Percentiles rank a stretch among this genome's conserved stretches.
Evolutionary conservation across 192 early-diverging fungal genomes (phyloP).

Genomic region (Phycomyces blakesleeanus): DNA sequence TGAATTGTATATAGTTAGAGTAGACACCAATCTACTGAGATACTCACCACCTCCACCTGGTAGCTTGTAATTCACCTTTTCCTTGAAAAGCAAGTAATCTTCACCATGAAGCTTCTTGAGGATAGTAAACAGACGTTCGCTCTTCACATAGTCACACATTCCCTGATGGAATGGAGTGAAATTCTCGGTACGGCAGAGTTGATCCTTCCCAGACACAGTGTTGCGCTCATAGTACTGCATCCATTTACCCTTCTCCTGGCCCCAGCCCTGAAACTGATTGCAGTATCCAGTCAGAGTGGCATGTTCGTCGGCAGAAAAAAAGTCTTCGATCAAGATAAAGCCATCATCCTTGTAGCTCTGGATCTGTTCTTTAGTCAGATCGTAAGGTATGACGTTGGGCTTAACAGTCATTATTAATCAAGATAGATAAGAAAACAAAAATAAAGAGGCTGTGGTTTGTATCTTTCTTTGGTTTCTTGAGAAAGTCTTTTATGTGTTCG

Average conservation of each 20-base stretch:
- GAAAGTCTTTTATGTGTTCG: too few relatives aligned
- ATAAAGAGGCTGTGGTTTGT: too few relatives aligned
- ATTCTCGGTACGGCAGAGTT: conserved; percentile 60
- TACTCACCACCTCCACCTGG: conserved; percentile 49
- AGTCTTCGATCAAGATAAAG: conserved; percentile 54
- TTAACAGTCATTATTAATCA: too few relatives aligned
- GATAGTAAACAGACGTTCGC: conserved; percentile 41
- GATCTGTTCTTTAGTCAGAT: conserved; percentile 46
- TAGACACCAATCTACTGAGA: not conserved
- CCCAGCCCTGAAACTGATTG: conserved; percentile 48
- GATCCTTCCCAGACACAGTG: conserved; percentile 37
- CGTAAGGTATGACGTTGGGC: conserved; percentile 26
- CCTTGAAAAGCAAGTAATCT: conserved; percentile 57
- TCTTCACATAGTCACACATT: conserved; percentile 43
- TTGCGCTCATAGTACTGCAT: conserved; percentile 65
- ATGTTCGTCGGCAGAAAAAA: conserved; percentile 47
- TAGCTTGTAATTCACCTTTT: conserved; percentile 61
- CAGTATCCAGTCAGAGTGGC: conserved; percentile 41
- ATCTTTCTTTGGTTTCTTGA: too few relatives aligned
- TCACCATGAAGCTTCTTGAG: conserved; percentile 50
- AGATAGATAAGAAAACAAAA: too few relatives aligned
- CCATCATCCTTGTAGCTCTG: conserved; percentile 44
- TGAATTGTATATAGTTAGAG: too few relatives aligned
- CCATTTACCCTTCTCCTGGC: conserved; percentile 52
- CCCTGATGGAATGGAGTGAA: conserved; percentile 54